Evolutionary conservation across 768 basidiomycete species (phyloP).

Genomic region (Hericium alpestre): DNA sequence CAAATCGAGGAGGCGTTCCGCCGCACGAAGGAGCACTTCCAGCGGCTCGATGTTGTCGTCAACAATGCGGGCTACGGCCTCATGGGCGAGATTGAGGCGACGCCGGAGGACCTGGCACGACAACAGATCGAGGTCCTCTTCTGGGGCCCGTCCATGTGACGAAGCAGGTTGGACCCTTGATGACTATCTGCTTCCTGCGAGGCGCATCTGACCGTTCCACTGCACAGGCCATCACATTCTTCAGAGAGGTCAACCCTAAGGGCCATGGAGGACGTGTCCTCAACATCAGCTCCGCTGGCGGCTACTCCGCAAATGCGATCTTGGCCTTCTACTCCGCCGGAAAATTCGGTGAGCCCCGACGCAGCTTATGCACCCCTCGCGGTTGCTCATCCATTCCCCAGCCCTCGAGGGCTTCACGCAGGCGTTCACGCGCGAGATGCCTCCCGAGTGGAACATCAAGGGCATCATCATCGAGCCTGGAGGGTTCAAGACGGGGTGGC

Average conservation of each 20-base stretch:
- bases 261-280: conserved; percentile 2
- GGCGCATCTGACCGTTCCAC: too few relatives aligned
- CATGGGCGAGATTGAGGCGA: conserved; percentile 1
- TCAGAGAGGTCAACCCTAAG: conserved; percentile 2
- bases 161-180: background rate
- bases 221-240: background rate
- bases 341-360: conserved; percentile 25
- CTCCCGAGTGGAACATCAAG: conserved; percentile 4
- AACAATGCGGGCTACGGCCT: conserved; percentile 1
- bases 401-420: conserved; percentile 2
- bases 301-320: conserved; percentile 21
- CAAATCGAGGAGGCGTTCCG: background rate
- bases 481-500: background rate
- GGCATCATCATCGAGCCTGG: conserved; percentile 5
- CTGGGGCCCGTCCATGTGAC: conserved; percentile 3
- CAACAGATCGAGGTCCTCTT: background rate
- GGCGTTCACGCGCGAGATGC: conserved; percentile 1
- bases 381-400: background rate
- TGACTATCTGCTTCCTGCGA: too few relatives aligned
- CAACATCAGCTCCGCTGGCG: conserved; percentile 14
- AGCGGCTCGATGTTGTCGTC: conserved; percentile 3
- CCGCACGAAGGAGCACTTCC: background rate
- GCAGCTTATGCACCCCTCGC: background rate
- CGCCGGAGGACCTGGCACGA: conserved; percentile 1
- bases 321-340: conserved; percentile 24